Evolutionary conservation across 805 yeast species (phyloP).

Genomic region (Ogataea methanolica): DNA sequence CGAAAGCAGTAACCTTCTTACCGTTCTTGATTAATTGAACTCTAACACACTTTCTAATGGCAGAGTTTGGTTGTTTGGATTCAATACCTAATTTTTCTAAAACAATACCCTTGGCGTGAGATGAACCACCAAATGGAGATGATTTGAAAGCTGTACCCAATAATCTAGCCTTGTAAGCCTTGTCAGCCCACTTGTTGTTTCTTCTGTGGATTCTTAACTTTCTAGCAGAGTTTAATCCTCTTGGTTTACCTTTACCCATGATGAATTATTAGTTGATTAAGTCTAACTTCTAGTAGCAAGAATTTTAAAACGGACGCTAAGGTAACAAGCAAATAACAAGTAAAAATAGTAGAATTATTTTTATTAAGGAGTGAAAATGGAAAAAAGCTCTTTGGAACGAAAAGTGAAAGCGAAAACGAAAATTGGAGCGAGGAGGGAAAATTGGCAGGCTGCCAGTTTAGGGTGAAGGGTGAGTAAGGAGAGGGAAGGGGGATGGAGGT

Average conservation of each 20-base stretch:
- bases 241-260: slow-evolving; percentile 99
- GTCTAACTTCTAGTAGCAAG: background rate
- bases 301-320: slow-evolving; percentile 1
- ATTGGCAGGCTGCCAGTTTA: background rate
- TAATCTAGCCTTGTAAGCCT: slow-evolving; percentile 96
- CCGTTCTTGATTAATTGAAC: slow-evolving; percentile 99
- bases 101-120: slow-evolving; percentile 99
- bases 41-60: slow-evolving; percentile 99
- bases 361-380: background rate
- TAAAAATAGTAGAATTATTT: background rate
- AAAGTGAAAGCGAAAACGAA: too few relatives aligned
- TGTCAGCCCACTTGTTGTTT: slow-evolving; percentile 99
- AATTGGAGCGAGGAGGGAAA: too few relatives aligned
- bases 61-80: slow-evolving; percentile 99
- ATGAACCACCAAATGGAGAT: slow-evolving; percentile 99
- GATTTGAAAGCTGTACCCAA: slow-evolving; percentile 99
- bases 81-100: slow-evolving; percentile 99
- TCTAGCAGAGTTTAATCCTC: slow-evolving; percentile 99
- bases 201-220: slow-evolving; percentile 99
- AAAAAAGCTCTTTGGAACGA: background rate
- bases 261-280: slow-evolving; percentile 30
- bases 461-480: too few relatives aligned
- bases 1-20: slow-evolving; percentile 99
- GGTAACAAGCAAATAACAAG: background rate
- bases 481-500: too few relatives aligned